Percentiles rank a stretch among this genome's conserved stretches.
These are phyloP conservation scores for Chaetomium sp. DNA, from an alignment of 2,329 filamentous ascomycete species.

Conservation along the genomic window DNA sequence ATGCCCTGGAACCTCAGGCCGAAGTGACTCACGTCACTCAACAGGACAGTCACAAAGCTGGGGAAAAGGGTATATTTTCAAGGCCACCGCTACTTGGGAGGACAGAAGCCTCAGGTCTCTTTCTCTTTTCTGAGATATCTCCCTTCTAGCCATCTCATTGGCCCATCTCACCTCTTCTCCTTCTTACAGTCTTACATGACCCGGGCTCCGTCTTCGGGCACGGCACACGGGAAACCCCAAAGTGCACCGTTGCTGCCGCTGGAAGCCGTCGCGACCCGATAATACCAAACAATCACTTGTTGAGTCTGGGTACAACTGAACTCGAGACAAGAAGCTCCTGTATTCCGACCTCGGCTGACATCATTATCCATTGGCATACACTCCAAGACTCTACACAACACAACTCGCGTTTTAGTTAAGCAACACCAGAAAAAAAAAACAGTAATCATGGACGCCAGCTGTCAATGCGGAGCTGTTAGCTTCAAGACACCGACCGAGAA, in stretches of 20 bases:
- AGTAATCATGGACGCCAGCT: conserved; percentile 57
- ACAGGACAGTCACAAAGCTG: conserved; percentile 8
- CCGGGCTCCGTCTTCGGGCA: conserved; percentile 23
- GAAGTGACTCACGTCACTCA: conserved; percentile 29
- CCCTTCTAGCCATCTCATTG: neutral
- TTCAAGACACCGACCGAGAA: conserved; percentile 64
- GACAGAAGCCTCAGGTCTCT: conserved; percentile 17
- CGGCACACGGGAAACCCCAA: neutral
- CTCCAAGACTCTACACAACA: neutral
- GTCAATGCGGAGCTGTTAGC: conserved; percentile 64
- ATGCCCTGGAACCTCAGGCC: conserved; percentile 21
- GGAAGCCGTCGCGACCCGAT: conserved; percentile 24
- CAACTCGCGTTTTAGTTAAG: neutral
- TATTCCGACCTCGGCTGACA: neutral
- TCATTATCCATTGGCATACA: neutral
- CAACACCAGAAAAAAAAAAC: neutral
- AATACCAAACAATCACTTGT: neutral
- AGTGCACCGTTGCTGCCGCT: conserved; percentile 9
- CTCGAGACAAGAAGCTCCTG: neutral
- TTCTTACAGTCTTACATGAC: neutral
- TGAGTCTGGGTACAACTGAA: neutral
- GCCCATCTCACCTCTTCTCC: neutral
- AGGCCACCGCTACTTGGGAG: neutral
- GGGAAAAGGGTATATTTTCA: conserved; percentile 14
- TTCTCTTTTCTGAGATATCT: neutral